Evolutionary conservation across 2,329 filamentous ascomycete species (phyloP).

Genomic region (Penicillium nordicum): DNA sequence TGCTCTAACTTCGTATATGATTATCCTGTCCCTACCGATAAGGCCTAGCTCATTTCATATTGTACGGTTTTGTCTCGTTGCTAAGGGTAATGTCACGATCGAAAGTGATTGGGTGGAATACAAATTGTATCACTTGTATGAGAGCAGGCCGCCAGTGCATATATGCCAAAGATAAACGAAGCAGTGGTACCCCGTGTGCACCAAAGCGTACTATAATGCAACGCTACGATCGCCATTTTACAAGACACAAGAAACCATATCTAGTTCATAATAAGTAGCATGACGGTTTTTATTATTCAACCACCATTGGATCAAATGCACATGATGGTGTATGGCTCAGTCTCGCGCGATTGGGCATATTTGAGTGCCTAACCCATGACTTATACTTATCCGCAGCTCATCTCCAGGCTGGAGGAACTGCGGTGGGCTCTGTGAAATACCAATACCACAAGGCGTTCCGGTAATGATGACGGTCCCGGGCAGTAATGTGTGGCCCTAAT

Average conservation of each 20-base stretch:
- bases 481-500: conserved; percentile 10
- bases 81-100: too few relatives aligned
- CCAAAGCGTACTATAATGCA: too few relatives aligned
- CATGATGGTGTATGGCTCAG: not conserved
- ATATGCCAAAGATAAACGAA: too few relatives aligned
- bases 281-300: not conserved
- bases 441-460: conserved; percentile 14
- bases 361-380: conserved; percentile 13
- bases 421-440: conserved; percentile 12
- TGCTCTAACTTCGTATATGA: too few relatives aligned
- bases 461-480: conserved; percentile 17
- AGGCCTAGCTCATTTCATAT: too few relatives aligned
- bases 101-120: too few relatives aligned
- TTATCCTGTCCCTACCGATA: too few relatives aligned
- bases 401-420: conserved; percentile 12
- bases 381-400: conserved; percentile 9
- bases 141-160: too few relatives aligned
- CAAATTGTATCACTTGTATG: too few relatives aligned
- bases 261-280: not conserved
- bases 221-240: not conserved
- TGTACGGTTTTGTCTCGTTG: too few relatives aligned
- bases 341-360: conserved; percentile 9
- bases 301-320: not conserved
- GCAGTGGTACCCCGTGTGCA: too few relatives aligned
- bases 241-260: not conserved